Percentiles rank a stretch among this genome's conserved stretches.
Conservation (phyloP, 2,329 filamentous ascomycete species). For the Pseudogymnoascus sp. region DNA sequence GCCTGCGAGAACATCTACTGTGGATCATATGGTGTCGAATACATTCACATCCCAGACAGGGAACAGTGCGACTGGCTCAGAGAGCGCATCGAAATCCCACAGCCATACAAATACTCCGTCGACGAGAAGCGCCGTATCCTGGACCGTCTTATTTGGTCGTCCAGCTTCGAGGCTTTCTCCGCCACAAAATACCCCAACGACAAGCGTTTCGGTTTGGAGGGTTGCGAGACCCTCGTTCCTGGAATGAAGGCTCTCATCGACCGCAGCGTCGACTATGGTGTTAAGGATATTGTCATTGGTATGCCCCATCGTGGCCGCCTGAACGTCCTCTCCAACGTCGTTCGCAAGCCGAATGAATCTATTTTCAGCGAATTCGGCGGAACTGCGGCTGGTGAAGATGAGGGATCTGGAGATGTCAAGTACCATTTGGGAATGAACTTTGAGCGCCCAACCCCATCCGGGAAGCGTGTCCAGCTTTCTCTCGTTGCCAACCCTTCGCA, state of each 20-base stretch:
- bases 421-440: constrained; percentile 99
- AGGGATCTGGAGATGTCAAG: constrained; percentile 97
- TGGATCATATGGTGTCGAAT: constrained; percentile 94
- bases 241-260: constrained; percentile 99
- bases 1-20: constrained; percentile 95
- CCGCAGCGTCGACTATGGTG: constrained; percentile 93
- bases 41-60: constrained; percentile 96
- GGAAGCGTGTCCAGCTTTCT: constrained; percentile 98
- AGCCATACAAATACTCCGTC: constrained; percentile 93
- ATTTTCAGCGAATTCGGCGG: constrained; percentile 99
- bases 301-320: constrained; percentile 99
- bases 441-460: constrained; percentile 92
- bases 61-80: constrained; percentile 98
- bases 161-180: constrained; percentile 91
- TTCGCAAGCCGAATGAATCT: constrained; percentile 97
- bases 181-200: constrained; percentile 98
- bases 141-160: constrained; percentile 96
- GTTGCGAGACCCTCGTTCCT: constrained; percentile 91
- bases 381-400: constrained; percentile 76
- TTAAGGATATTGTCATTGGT: constrained; percentile 98
- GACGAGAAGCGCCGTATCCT: constrained; percentile 98
- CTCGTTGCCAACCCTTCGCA: constrained; percentile 97
- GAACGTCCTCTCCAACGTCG: constrained; percentile 96
- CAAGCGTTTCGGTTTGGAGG: constrained; percentile 97
- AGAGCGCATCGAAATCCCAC: constrained; percentile 86